Evolutionary conservation across 2,329 filamentous ascomycete species (phyloP).

Genomic region (Colletotrichum sp.): DNA sequence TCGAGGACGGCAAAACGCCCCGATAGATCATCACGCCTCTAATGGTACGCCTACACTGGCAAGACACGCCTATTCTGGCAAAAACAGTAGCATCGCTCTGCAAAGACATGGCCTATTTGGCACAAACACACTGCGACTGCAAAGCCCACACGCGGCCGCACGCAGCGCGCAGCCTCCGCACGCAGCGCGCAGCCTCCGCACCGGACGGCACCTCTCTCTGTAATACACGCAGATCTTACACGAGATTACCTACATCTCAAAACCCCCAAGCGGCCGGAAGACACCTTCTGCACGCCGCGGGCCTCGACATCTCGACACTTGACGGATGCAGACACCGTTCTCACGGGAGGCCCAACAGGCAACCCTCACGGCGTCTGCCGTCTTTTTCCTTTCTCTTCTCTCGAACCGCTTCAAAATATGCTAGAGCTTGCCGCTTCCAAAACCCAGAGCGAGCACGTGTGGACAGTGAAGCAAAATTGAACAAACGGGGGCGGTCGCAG

Average conservation of each 20-base stretch:
- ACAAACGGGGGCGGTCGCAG: conserved; percentile 33
- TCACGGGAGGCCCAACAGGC: background rate
- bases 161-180: background rate
- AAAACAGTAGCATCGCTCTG: background rate
- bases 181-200: background rate
- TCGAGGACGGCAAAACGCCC: background rate
- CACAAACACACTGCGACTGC: background rate
- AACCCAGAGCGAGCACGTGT: conserved; percentile 66
- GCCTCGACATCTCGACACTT: background rate
- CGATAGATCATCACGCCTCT: background rate
- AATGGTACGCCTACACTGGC: background rate
- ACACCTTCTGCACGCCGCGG: fast-evolving
- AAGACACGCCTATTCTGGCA: background rate
- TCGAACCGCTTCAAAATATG: conserved; percentile 60
- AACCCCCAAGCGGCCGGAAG: fast-evolving
- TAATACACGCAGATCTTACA: background rate
- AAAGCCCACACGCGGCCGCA: background rate
- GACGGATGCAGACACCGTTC: background rate
- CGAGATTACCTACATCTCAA: background rate
- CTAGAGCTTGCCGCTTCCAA: conserved; percentile 69
- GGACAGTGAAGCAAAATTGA: conserved; percentile 72
- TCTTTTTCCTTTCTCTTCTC: background rate
- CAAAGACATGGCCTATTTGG: background rate
- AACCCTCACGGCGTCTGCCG: background rate
- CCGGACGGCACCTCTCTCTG: background rate